Evolutionary conservation across 768 basidiomycete genomes (phyloP), one percentile per base, ranked within the genome.

Genomic region (Lactifluus piperatus): DNA sequence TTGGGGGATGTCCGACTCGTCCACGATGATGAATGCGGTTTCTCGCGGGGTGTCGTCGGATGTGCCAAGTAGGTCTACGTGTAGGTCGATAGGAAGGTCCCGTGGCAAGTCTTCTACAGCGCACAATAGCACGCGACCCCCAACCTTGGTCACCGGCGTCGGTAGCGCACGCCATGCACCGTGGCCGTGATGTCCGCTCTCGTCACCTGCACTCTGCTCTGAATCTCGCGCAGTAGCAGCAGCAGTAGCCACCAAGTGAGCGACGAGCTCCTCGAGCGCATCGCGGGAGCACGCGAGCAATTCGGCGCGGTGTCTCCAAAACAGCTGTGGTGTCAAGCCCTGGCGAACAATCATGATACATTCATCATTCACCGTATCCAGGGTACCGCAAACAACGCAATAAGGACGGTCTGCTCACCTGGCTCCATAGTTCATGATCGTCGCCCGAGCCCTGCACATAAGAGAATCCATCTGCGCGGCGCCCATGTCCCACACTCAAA

Each of bases 361-460:
- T 30, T 8, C 30, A 30, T 30, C 34, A 11, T 11, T 8, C 34
- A 34, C 34, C 34, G 34, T 13, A 13, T 34, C 34, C 34, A 11
- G 13, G 34, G 1, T 10, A 34, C 34, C 30, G 30, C 30, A 10
- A 5, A 10, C 34, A 9, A 34, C 34, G n/a, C 6, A 34, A 34
- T 9, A 3, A 34, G 10, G 10, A 11, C 11, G 43, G 18, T 18
- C 10, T 16, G 68, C 75, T 30, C 56, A 88, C 89, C 81, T 81
- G 81, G 29, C 85, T 80, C 93, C 92, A 94, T 5, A 88, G 75
- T 70, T 97, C 94, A 67, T 94, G 91, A 66, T 98, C 95, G 66
- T 97, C 95, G 0, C 94, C 95, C 0, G 89, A 91, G 1, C 95
- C 95, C 70, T 95, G 94, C 8, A 97, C 81, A 68, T 97, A 97